Evolutionary conservation across 108 stramenopile species (phyloP).

Genomic region (Tribonema minus): DNA sequence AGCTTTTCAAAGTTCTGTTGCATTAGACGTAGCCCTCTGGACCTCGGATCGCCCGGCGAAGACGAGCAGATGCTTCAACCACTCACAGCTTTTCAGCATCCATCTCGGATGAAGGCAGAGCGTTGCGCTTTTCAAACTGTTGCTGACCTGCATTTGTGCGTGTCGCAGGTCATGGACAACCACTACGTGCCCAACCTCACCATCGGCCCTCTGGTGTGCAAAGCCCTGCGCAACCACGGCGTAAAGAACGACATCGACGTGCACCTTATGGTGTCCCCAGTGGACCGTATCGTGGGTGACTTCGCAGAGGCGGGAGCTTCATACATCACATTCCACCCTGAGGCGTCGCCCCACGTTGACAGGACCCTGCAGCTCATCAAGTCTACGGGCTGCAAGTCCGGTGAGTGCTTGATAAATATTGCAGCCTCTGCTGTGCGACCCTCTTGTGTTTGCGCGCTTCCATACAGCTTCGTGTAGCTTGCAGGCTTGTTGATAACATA

Average conservation of each 20-base stretch:
- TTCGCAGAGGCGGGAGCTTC: slow-evolving; percentile 95
- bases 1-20: too few species aligned
- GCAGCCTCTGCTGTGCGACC: too few species aligned
- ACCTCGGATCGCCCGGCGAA: too few species aligned
- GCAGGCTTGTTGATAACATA: too few species aligned
- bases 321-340: slow-evolving; percentile 98
- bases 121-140: neutral
- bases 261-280: slow-evolving; percentile 93
- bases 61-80: too few species aligned
- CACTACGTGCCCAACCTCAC: slow-evolving; percentile 98
- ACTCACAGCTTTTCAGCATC: too few species aligned
- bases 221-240: slow-evolving; percentile 93
- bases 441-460: too few species aligned
- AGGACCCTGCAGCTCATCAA: slow-evolving; percentile 90
- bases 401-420: neutral
- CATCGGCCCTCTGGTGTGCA: slow-evolving; percentile 98
- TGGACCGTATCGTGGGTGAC: slow-evolving; percentile 82
- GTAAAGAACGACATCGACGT: slow-evolving; percentile 97
- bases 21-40: too few species aligned
- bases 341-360: slow-evolving; percentile 85
- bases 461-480: too few species aligned
- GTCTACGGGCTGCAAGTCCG: slow-evolving; percentile 86
- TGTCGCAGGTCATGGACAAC: slow-evolving; percentile 84
- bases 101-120: too few species aligned
- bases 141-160: neutral